Conservation (phyloP, 1,284 basidiomycete genomes). For the Austroboletus olivaceoglutinosus region DNA sequence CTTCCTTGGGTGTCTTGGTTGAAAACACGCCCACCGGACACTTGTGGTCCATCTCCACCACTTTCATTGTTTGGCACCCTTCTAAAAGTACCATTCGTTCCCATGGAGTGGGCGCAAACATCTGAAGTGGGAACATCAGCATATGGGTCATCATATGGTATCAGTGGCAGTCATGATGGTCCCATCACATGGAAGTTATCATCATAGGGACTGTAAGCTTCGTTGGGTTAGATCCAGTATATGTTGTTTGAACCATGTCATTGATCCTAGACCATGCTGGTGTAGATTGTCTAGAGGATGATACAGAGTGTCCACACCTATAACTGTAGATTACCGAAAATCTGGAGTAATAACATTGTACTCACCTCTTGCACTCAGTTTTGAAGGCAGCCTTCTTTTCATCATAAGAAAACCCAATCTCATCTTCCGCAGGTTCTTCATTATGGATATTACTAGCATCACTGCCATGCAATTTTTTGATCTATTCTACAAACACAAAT, state of each 20-base stretch:
- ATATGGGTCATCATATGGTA: conserved; percentile 77
- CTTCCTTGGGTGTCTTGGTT: conserved; percentile 29
- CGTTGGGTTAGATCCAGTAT: conserved; percentile 55
- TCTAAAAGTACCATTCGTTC: conserved; percentile 1
- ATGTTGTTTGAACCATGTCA: conserved; percentile 46
- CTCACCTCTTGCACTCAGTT: conserved; percentile 54
- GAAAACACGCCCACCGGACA: conserved; percentile 36
- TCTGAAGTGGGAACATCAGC: conserved; percentile 46
- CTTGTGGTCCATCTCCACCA: conserved; percentile 1
- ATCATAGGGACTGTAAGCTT: conserved; percentile 63
- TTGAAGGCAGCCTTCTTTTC: conserved; percentile 77
- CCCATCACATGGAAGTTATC: conserved; percentile 50
- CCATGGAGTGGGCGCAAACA: conserved; percentile 1
- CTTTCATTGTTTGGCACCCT: conserved; percentile 29
- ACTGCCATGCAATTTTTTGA: conserved; percentile 71
- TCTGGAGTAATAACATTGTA: conserved; percentile 1
- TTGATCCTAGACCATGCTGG: conserved; percentile 54
- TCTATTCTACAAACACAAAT: conserved; percentile 72
- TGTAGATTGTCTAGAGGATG: conserved; percentile 54
- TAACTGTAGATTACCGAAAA: conserved; percentile 6
- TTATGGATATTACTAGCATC: conserved; percentile 92
- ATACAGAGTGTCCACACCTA: conserved; percentile 52
- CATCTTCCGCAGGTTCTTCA: conserved; percentile 83
- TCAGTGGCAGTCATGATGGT: conserved; percentile 56
- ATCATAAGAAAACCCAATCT: conserved; percentile 89